Evolutionary conservation across 345 rosid genomes (phyloP), one percentile per base, ranked within the genome.

Genomic region (Gossypium rotundifolium): DNA sequence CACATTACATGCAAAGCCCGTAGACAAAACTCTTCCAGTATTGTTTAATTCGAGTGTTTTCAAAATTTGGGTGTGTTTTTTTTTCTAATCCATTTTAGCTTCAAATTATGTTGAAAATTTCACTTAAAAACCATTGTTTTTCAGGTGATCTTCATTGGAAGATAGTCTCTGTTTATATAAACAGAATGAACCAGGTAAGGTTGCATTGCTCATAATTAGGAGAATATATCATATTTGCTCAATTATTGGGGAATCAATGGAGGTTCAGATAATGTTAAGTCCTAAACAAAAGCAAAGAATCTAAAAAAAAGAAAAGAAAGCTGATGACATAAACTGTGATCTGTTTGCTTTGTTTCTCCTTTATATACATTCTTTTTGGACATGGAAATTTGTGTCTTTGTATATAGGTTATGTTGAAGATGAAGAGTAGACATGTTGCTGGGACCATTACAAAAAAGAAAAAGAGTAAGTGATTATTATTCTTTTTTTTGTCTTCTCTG

Each of bases 121-220:
- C 75, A 44, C 64, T 70, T 0, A 40, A 52, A 23, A 29, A 33
- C 20, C n/a, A 27, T 70, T 9, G 71, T 33, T 33, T 75, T 81
- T 80, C 89, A 92, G 98, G 98, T 72, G 97, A 92, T 81, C 93
- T 94, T 10, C 99, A 93, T 77, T 90, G 93, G 99, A 95, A 95
- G 73, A 72, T 91, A 52, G 98, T 95, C 9, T 94, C 97, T 46
- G 93, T 94, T 77, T 94, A 92, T 70, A 82, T 91, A 75, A 94
- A 92, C 88, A 85, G 80, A 78, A 65, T 70, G 84, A 91, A 89
- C 75, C 95, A 94, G 94, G 98, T 93, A 78, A 2, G 61, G 16
- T 3, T 5, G 7, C 7, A 33, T 33, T 33, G 40, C 7, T 33
- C 40, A 33, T 33, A 33, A 5, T 33, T 33, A 5, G 7, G 40